Evolutionary conservation across 192 early-diverging fungal species (phyloP), one percentile per base, ranked within the genome.

Genomic region (Spizellomyces punctatus): DNA sequence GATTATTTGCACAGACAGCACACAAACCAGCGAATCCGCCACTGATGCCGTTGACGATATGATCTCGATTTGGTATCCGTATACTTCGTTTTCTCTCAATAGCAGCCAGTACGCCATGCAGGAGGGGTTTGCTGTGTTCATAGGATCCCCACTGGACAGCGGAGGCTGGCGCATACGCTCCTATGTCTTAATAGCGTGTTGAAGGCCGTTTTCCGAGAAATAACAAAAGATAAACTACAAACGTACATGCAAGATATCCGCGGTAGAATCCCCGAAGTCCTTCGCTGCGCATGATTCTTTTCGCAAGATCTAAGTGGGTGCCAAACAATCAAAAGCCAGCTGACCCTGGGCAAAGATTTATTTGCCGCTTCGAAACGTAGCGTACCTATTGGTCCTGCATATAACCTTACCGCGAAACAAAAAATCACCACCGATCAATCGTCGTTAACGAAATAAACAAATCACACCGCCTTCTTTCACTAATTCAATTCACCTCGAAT

Each of bases 111-210:
- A 17, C 46, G 6, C 10, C 22, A 41, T 63, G 69, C 10, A 81
- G 19, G 46, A 74, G 5, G 6, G 58, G 46, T 76, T 84, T 84
- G 64, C 45, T 21, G 16, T 76, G 64, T 65, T 84, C 83, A 66
- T 82, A 84, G 5, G 79, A 59, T 6, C 83, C 83, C 83, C 83
- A 84, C 63, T 84, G 80, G 1, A 84, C 78, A 8, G 80, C 80
- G 7, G 74, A 76, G 10, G 77, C 80, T 3, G 83, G 83, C 16
- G 78, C 83, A 61, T 77, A 83, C 16, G 81, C 78, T 12, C 70
- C 66, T 16, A 82, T 72, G 61, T 82, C 66, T 67, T 10, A 4
- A 43, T 17, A n/a, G 54, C 5, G n/a, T 6, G 54, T 6, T 64
- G 42, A 43, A 42, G 10, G 1, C 3, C 27, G 27, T 36, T 36